Base-by-base conservation (phyloP, 164 flowering plant genomes). In the Vitis rotundifolia region DNA sequence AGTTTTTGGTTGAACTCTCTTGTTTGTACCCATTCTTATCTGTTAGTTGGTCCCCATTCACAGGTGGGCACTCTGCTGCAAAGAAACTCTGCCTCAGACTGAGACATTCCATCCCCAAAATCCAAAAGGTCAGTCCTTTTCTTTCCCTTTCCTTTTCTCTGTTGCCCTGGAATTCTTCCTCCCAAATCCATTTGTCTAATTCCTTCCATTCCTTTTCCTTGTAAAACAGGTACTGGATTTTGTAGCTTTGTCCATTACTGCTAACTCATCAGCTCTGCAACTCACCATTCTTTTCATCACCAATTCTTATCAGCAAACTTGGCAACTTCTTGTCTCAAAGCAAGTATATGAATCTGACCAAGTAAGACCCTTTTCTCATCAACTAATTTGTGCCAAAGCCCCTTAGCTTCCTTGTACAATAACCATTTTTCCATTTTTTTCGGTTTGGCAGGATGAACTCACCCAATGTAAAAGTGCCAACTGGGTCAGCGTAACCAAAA, bases 91-190 rank as follows among this genome's bases (percentile, higher is more conserved):
- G 66, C 68, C 64, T 65, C 13, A 65, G 65, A 70, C 48, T 28
- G 66, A 61, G 66, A 65, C 70, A 66, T 12, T 47, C 44, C 13
- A 11, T 69, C 49, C 69, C 48, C 61, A 66, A 37, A 54, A 29
- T 52, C 73, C 57, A 75, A 64, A 37, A 18, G 67, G 79, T 63
- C 28, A 18, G 72, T 28, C 44, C 49, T 53, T 63, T 28, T 61
- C 74, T 54, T 56, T 59, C 71, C n/a, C 58, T 49, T 22, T 56
- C 11, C 7, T 37, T 37, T 37, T n/a, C 51, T 9, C 51, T 9
- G 49, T 49, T 54, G 64, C 61, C 60, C 54, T 53, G 13, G 8
- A 22, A 29, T 12, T 37, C 26, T 57, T n/a, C 15, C 9, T 22
- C 67, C 49, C 14, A 14, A 53, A 19, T 63, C 57, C 13, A 16